These are phyloP conservation scores for Xylona heveae DNA, from an alignment of 495 filamentous ascomycete genomes.

Conservation along the genomic window DNA sequence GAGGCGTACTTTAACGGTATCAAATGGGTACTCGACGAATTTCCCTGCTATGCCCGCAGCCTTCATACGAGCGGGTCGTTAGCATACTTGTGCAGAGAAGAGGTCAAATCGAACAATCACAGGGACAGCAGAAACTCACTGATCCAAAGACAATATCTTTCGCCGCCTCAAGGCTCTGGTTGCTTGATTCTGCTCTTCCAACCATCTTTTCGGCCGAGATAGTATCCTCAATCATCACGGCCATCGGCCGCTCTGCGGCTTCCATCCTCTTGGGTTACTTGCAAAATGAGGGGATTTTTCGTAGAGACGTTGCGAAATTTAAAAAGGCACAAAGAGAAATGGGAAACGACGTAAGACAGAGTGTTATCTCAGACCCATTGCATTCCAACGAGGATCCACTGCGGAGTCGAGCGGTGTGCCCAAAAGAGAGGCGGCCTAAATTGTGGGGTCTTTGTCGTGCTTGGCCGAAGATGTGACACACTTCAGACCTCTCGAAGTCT, in stretches of 20 bases:
- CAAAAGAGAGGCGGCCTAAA: neutral
- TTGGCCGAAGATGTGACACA: neutral
- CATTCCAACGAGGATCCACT: too few relatives aligned
- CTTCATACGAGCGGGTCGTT: constrained; percentile 16
- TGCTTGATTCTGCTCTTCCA: neutral
- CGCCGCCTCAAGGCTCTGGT: constrained; percentile 32
- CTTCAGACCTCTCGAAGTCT: neutral
- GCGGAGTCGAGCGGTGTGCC: too few relatives aligned
- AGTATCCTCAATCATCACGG: too few relatives aligned
- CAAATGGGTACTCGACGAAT: constrained; percentile 93
- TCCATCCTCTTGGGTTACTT: constrained; percentile 1
- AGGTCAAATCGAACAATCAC: neutral
- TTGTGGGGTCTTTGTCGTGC: neutral
- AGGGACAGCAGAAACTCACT: constrained; percentile 25
- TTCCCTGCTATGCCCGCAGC: constrained; percentile 81
- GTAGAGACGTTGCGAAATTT: too few relatives aligned
- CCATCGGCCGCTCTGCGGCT: neutral
- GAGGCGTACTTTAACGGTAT: constrained; percentile 78
- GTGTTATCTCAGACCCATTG: too few relatives aligned
- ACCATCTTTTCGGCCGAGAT: neutral
- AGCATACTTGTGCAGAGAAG: neutral
- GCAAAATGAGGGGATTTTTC: too few relatives aligned
- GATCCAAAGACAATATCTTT: constrained; percentile 76
- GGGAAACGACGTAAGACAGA: too few relatives aligned
- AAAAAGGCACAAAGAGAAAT: too few relatives aligned